Percentiles rank a stretch among this genome's conserved stretches.
Conservation (phyloP, 78 protist genomes). For the Andalucia godoyi region DNA sequence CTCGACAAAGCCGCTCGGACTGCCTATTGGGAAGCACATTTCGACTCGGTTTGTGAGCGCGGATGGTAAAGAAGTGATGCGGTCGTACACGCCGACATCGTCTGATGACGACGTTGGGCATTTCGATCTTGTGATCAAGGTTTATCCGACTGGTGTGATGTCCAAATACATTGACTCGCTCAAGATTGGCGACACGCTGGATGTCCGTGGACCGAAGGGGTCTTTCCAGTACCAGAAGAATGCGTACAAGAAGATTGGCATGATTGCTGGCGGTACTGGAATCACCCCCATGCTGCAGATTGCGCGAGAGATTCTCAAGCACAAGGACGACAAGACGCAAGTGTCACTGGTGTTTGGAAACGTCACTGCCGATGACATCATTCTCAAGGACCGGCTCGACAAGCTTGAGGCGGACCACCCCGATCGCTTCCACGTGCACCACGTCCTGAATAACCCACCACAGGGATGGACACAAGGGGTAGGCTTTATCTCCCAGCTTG, state of each 20-base stretch:
- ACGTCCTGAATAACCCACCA: conserved; percentile 3
- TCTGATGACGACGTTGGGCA: conserved; percentile 38
- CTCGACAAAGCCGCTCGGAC: not conserved
- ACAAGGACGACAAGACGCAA: conserved; percentile 4
- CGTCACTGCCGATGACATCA: conserved; percentile 2
- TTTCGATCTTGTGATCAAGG: conserved; percentile 57
- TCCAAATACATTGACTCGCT: conserved; percentile 28
- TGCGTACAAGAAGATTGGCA: not conserved
- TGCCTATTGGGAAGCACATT: conserved; percentile 23
- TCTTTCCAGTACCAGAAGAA: conserved; percentile 13
- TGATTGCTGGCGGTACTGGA: conserved; percentile 33
- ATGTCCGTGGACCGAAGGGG: conserved; percentile 37
- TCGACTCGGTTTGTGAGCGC: not conserved
- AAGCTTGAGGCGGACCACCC: not conserved
- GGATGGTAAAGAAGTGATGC: conserved; percentile 23
- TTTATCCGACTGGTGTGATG: conserved; percentile 48
- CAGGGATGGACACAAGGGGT: conserved; percentile 11
- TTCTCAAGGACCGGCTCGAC: not conserved
- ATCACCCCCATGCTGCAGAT: conserved; percentile 26
- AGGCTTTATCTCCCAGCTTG: conserved; percentile 12
- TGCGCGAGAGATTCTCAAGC: not conserved
- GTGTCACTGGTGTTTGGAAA: not conserved
- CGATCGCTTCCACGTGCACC: not conserved
- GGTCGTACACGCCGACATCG: conserved; percentile 59
- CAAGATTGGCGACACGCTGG: conserved; percentile 45